A percentile compares a stretch with the other conserved stretches of the same genome.
These are phyloP conservation scores for Bryoglossum gracile DNA, from an alignment of 495 filamentous ascomycete genomes.

Conservation along the genomic window DNA sequence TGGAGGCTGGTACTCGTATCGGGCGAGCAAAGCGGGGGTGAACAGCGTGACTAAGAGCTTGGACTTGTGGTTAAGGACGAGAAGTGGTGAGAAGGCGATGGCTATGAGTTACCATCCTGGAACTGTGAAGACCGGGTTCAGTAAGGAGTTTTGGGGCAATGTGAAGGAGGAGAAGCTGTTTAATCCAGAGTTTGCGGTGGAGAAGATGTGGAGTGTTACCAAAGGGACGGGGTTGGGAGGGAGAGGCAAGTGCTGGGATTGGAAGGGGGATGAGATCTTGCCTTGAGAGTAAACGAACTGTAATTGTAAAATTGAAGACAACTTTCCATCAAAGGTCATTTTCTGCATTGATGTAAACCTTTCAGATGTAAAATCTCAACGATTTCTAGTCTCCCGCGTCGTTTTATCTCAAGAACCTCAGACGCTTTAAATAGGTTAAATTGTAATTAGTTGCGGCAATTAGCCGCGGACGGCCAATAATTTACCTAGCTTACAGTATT, in stretches of 20 bases:
- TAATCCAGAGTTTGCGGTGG: conserved; percentile 52
- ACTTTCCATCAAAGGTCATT: no score
- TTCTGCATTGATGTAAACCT: not conserved
- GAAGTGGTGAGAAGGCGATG: conserved; percentile 51
- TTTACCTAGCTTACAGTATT: no score
- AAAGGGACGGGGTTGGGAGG: conserved; percentile 37
- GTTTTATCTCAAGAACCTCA: no score
- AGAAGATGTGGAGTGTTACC: conserved; percentile 50
- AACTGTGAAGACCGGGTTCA: conserved; percentile 71
- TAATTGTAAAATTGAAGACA: no score
- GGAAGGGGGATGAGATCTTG: conserved; percentile 61
- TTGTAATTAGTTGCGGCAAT: no score
- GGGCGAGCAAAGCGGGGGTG: conserved; percentile 64
- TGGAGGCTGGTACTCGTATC: conserved; percentile 74
- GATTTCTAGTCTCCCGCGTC: no score
- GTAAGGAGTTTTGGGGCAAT: conserved; percentile 60
- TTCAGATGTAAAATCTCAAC: not conserved
- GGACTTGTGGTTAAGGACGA: conserved; percentile 55
- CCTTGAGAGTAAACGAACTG: no score
- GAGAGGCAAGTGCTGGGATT: conserved; percentile 70
- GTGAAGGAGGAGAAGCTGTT: conserved; percentile 55
- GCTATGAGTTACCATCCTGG: conserved; percentile 73
- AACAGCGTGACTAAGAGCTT: conserved; percentile 65
- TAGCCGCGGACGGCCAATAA: no score
- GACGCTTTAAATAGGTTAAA: no score